Conservation (phyloP, 192 early-diverging fungal species). For the Thamnidium elegans region DNA sequence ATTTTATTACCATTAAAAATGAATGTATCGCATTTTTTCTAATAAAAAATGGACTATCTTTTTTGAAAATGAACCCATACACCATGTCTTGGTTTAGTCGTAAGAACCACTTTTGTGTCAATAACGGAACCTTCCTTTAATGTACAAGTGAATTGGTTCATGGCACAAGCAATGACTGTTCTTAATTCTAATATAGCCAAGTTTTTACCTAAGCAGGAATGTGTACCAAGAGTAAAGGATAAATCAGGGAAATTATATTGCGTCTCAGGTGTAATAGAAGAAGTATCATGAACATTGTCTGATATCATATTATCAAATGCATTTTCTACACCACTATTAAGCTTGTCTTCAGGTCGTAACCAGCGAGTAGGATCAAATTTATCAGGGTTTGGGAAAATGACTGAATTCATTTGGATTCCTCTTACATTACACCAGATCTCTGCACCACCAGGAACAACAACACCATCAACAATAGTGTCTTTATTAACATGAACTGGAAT, state of each 20-base stretch:
- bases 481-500: slow-evolving; percentile 31
- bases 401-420: slow-evolving; percentile 35
- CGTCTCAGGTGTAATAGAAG: not conserved
- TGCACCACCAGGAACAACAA: slow-evolving; percentile 22
- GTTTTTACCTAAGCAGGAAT: slow-evolving; percentile 33
- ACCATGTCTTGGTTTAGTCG: slow-evolving; percentile 33
- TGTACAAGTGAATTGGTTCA: slow-evolving; percentile 22
- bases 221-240: slow-evolving; percentile 32
- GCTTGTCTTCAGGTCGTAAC: slow-evolving; percentile 7
- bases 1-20: no score
- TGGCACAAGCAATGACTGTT: slow-evolving; percentile 25
- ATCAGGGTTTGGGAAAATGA: slow-evolving; percentile 33
- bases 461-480: slow-evolving; percentile 22
- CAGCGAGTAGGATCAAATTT: slow-evolving; percentile 33
- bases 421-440: slow-evolving; percentile 38
- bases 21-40: no score
- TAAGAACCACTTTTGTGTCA: slow-evolving; percentile 34
- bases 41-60: not conserved
- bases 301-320: slow-evolving; percentile 7
- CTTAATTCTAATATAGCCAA: slow-evolving; percentile 35
- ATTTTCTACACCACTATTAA: not conserved
- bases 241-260: slow-evolving; percentile 35
- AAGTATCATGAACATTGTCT: not conserved
- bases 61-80: slow-evolving; percentile 30
- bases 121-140: slow-evolving; percentile 22